Evolutionary conservation across 2,329 filamentous ascomycete species (phyloP).

Genomic region (Fusarium sp.): DNA sequence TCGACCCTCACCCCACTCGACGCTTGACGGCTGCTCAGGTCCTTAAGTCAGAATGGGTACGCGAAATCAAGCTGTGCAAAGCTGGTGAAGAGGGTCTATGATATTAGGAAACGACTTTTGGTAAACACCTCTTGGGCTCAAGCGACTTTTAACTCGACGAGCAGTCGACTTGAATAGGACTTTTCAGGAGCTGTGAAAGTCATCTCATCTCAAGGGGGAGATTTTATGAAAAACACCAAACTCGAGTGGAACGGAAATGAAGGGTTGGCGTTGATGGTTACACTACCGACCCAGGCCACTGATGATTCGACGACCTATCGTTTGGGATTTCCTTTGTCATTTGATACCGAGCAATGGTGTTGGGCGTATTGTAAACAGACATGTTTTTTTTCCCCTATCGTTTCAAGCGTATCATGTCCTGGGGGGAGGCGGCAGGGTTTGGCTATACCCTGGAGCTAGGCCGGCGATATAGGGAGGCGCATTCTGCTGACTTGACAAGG

Average conservation of each 20-base stretch:
- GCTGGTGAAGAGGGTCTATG: slow-evolving; percentile 95
- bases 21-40: slow-evolving; percentile 97
- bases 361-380: slow-evolving; percentile 47
- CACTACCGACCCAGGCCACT: slow-evolving; percentile 30
- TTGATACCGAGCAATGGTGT: slow-evolving; percentile 50
- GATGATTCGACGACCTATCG: slow-evolving; percentile 43
- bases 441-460: slow-evolving; percentile 20
- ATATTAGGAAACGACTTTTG: slow-evolving; percentile 1
- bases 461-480: slow-evolving; percentile 25
- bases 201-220: slow-evolving; percentile 12
- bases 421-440: slow-evolving; percentile 18
- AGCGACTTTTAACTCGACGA: slow-evolving; percentile 9
- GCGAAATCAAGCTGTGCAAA: slow-evolving; percentile 96
- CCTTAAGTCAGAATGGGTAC: slow-evolving; percentile 97
- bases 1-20: slow-evolving; percentile 91
- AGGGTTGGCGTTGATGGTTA: slow-evolving; percentile 24
- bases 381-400: slow-evolving; percentile 17
- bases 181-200: neutral
- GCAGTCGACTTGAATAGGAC: slow-evolving; percentile 7
- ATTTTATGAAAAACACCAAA: slow-evolving; percentile 17
- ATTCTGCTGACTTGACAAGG: slow-evolving; percentile 18
- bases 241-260: slow-evolving; percentile 27
- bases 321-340: slow-evolving; percentile 44
- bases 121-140: neutral
- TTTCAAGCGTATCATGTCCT: slow-evolving; percentile 32